Conservation (phyloP, 257 asterid genomes). For the Thymus mandschuricus region DNA sequence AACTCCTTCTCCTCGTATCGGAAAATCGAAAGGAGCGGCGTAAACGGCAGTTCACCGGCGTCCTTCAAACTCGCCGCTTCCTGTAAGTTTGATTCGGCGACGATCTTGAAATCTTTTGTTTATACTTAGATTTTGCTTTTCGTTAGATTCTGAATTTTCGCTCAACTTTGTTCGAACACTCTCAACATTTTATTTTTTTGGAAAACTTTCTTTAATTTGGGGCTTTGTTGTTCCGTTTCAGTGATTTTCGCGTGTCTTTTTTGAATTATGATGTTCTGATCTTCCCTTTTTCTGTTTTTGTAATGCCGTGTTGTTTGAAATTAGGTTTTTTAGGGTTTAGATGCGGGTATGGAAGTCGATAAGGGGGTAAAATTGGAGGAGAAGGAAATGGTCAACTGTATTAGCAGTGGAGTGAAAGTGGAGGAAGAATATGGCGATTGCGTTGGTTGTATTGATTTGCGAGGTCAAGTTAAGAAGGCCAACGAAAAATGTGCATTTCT, state of each 20-base stretch:
- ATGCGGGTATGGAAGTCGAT: constrained; percentile 24
- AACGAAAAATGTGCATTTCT: constrained; percentile 29
- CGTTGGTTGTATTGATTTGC: constrained; percentile 39
- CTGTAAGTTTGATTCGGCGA: background rate
- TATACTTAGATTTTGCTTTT: background rate
- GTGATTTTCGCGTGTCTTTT: background rate
- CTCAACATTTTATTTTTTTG: too few species aligned
- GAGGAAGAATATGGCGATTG: constrained; percentile 29
- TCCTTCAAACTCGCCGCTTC: background rate
- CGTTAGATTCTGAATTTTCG: background rate
- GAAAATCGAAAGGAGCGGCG: background rate
- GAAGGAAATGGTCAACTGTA: constrained; percentile 9
- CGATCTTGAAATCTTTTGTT: background rate
- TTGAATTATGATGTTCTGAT: background rate
- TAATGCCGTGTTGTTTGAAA: background rate
- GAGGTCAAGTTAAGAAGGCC: constrained; percentile 33
- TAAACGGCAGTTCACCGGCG: background rate
- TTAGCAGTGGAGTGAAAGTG: constrained; percentile 1
- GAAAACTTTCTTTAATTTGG: background rate
- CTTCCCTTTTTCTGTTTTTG: background rate
- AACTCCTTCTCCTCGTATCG: too few species aligned
- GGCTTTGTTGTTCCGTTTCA: background rate
- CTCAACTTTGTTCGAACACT: background rate
- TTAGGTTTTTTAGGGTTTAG: constrained; percentile 24
- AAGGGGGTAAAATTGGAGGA: constrained; percentile 20